phyloP scores from a whole-genome alignment of 176 grass and related monocot species.

The Lolium perenne region DNA sequence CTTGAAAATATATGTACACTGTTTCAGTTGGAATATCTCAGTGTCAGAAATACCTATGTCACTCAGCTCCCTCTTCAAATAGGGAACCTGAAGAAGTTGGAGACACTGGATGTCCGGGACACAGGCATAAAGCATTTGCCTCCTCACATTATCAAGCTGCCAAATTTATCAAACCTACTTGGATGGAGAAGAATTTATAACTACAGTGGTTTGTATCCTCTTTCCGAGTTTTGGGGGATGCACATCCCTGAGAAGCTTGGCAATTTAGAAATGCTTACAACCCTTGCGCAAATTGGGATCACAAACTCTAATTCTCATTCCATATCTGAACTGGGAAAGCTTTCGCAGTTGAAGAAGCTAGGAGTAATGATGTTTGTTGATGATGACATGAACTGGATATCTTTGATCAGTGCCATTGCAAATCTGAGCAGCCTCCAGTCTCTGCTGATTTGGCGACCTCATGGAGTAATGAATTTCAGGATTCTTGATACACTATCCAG shows the following conservation, averaged over 20 bases:
- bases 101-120: constrained; percentile 39
- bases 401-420: constrained; percentile 33
- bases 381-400: constrained; percentile 42
- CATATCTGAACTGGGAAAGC: constrained; percentile 34
- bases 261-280: constrained; percentile 33
- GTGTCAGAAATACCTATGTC: constrained; percentile 35
- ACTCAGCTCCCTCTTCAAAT: constrained; percentile 42
- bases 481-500: constrained; percentile 44
- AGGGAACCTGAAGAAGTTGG: constrained; percentile 35
- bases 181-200: constrained; percentile 39
- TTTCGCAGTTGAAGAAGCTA: constrained; percentile 49
- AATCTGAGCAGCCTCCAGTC: constrained; percentile 32
- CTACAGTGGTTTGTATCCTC: not conserved
- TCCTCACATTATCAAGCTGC: constrained; percentile 33
- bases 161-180: constrained; percentile 42
- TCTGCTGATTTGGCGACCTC: constrained; percentile 39
- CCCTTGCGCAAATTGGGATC: constrained; percentile 46
- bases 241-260: constrained; percentile 41
- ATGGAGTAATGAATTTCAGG: constrained; percentile 39
- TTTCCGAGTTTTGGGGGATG: constrained; percentile 43
- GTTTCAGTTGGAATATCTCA: constrained; percentile 51
- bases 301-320: not conserved
- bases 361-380: constrained; percentile 56
- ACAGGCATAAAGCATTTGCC: constrained; percentile 46
- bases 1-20: constrained; percentile 33